These are phyloP conservation scores for Paramyrothecium sp. DNA, from an alignment of 2,329 filamentous ascomycete genomes.

Conservation along the genomic window DNA sequence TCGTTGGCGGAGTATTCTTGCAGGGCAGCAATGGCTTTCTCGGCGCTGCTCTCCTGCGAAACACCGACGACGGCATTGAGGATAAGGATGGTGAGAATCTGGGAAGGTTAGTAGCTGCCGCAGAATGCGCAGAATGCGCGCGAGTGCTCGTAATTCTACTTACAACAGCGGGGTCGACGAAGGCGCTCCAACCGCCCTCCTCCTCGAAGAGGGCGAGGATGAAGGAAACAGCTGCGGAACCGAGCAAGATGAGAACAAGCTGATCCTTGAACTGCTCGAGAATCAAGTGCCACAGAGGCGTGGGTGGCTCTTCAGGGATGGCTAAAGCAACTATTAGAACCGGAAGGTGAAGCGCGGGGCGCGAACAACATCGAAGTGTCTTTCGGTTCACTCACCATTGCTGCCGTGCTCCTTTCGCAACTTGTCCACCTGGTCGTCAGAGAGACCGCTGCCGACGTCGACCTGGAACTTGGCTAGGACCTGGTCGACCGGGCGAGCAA, in stretches of 20 bases:
- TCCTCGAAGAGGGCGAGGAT: constrained; percentile 90
- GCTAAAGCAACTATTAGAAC: constrained; percentile 34
- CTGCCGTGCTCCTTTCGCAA: constrained; percentile 60
- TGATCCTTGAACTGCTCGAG: constrained; percentile 99
- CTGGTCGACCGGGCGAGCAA: constrained; percentile 54
- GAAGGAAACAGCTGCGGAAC: constrained; percentile 90
- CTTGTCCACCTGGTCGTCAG: constrained; percentile 55
- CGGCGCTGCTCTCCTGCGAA: constrained; percentile 96
- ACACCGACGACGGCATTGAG: constrained; percentile 97
- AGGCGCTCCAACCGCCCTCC: constrained; percentile 91
- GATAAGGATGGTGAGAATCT: constrained; percentile 96
- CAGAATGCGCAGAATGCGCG: constrained; percentile 2
- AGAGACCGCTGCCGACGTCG: constrained; percentile 53
- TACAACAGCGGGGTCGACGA: constrained; percentile 94
- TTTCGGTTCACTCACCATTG: constrained; percentile 55
- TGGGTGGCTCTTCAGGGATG: constrained; percentile 85
- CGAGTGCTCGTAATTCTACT: constrained; percentile 34
- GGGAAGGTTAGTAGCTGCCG: constrained; percentile 8
- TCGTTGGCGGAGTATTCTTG: constrained; percentile 99
- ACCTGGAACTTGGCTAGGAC: constrained; percentile 60
- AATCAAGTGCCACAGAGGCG: constrained; percentile 92
- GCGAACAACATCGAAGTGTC: constrained; percentile 3
- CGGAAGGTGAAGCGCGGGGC: constrained; percentile 7
- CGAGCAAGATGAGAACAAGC: constrained; percentile 90
- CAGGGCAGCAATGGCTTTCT: constrained; percentile 95